Conservation (phyloP, 495 filamentous ascomycete species). For the Hypoxylon cercidicola region DNA sequence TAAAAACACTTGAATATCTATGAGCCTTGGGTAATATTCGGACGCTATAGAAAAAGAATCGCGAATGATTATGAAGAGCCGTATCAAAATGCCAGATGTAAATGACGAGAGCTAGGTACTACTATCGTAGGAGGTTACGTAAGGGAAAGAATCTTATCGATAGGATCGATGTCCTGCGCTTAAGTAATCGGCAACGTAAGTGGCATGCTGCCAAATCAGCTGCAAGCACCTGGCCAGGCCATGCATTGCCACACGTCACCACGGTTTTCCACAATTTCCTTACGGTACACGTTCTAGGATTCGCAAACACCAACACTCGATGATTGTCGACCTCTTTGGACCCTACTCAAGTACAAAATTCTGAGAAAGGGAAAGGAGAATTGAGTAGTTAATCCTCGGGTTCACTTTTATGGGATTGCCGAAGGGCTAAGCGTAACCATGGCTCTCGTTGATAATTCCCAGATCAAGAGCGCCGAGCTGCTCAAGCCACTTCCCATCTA, state of each 20-base stretch:
- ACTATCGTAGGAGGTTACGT: no score
- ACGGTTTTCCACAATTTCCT: constrained; percentile 4
- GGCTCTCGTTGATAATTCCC: constrained; percentile 88
- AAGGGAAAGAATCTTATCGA: neutral
- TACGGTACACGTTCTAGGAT: neutral
- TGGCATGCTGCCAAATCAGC: neutral
- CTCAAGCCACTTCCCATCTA: constrained; percentile 86
- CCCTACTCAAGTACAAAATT: constrained; percentile 1
- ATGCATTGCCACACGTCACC: constrained; percentile 29
- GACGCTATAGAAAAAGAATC: no score
- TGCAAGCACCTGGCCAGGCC: neutral
- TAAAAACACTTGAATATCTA: no score
- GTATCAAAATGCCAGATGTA: no score
- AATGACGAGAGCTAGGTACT: no score
- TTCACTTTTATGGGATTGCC: constrained; percentile 20
- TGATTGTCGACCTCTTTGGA: neutral
- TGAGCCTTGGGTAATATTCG: no score
- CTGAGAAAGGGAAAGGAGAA: constrained; percentile 7
- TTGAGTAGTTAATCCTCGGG: neutral
- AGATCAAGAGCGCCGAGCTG: constrained; percentile 87
- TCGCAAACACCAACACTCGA: constrained; percentile 11
- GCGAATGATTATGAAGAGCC: no score
- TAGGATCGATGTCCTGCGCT: neutral
- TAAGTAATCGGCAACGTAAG: neutral
- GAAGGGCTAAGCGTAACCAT: constrained; percentile 27